phyloP scores from a whole-genome alignment of 257 asterid species.

The Linderniella brevidens region DNA sequence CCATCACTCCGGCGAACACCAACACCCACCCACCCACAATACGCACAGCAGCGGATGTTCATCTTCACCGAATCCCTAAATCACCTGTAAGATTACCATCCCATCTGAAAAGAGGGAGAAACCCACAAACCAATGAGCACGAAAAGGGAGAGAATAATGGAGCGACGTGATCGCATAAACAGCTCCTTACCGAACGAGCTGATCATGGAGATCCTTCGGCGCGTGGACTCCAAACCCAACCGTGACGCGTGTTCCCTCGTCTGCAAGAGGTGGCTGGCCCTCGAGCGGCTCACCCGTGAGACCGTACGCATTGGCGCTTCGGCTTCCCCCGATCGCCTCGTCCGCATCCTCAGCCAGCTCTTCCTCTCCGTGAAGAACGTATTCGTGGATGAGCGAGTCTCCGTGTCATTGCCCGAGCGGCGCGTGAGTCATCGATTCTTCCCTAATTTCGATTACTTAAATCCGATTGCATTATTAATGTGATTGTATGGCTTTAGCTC shows the following conservation, averaged over 20 bases:
- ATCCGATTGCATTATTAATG: too few relatives aligned
- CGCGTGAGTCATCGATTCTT: slow-evolving; percentile 19
- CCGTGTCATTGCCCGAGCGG: slow-evolving; percentile 29
- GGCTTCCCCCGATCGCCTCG: slow-evolving; percentile 33
- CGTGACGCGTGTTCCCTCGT: slow-evolving; percentile 68
- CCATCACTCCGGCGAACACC: too few relatives aligned
- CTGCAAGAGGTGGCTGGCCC: slow-evolving; percentile 79
- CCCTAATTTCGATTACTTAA: too few relatives aligned
- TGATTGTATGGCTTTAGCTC: too few relatives aligned
- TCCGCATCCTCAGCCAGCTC: slow-evolving; percentile 29
- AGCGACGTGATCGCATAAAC: slow-evolving; percentile 48
- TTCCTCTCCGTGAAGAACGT: slow-evolving; percentile 32
- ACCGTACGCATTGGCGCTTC: slow-evolving; percentile 67
- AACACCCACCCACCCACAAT: too few relatives aligned
- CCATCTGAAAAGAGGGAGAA: too few relatives aligned
- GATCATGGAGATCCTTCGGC: slow-evolving; percentile 41
- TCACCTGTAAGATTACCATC: neutral
- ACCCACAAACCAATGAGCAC: too few relatives aligned
- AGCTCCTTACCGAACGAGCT: slow-evolving; percentile 48
- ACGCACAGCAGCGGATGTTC: too few relatives aligned
- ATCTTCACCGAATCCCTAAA: too few relatives aligned
- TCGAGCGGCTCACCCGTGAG: slow-evolving; percentile 66
- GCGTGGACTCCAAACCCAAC: slow-evolving; percentile 34
- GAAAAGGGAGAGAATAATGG: slow-evolving; percentile 15
- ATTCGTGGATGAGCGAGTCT: slow-evolving; percentile 46